Evolutionary conservation across 768 basidiomycete genomes (phyloP), one percentile per base, ranked within the genome.

Genomic region (Tricholoma hemisulphureum): DNA sequence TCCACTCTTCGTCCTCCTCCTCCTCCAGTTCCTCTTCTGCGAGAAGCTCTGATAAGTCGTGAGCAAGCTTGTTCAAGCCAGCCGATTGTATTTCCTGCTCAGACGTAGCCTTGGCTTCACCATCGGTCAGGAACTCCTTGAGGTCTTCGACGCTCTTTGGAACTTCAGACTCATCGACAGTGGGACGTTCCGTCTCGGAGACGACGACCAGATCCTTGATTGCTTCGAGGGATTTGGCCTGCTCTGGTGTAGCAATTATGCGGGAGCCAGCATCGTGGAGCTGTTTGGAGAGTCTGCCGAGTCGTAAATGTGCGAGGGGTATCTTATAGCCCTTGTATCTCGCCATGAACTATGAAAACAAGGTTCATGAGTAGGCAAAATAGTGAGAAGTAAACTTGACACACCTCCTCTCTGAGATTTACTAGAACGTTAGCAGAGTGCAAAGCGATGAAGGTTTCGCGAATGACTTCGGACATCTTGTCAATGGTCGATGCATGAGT

Each of bases 401-500:
- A 53, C 60, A 91, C 91, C 84, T 98, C 95, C 2, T 76, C 70
- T 6, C 84, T 75, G 0, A 98, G 83, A 63, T 82, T 84, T 20
- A 73, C 74, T 5, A 98, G 82, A 7, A 98, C 84, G 68, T 95
- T 88, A 7, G 91, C 89, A 16, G 89, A 89, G 72, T 99, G 96
- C 14, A 98, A 80, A 0, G 89, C 85, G 57, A 98, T 90, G 71
- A 99, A 99, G 1, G 92, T 93, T 43, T 95, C 90, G 26, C 96
- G 89, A 65, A 98, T 96, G 64, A 91, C 80, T 48, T 77, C 79
- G 0, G 93, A 91, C 94, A 98, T 96, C 52, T 84, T 75, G 72
- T 97, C 92, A 54, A 98, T 88, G 62, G 81, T 83, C 45, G 76
- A 83, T 0, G 97, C 89, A 68, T 99, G 97, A 3, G 96, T 98